These are phyloP conservation scores for Paecilomyces variotii DNA, from an alignment of 2,329 filamentous ascomycete genomes.

Conservation along the genomic window DNA sequence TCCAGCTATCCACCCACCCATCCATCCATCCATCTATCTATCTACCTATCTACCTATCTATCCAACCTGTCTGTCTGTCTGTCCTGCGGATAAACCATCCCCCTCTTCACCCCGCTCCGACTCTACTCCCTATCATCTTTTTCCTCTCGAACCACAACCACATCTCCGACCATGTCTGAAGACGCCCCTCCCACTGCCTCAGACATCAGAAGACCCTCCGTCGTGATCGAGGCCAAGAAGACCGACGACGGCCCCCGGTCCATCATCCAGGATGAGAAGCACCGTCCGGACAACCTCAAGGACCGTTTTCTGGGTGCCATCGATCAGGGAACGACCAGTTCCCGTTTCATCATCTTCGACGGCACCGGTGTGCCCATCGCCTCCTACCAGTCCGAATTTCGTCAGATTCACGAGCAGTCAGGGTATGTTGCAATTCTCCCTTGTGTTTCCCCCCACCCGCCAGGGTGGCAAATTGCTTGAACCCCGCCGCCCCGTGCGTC, in stretches of 20 bases:
- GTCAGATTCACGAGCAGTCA: slow-evolving; percentile 73
- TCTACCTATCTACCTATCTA: too few relatives aligned
- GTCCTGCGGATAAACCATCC: too few relatives aligned
- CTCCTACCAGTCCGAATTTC: slow-evolving; percentile 79
- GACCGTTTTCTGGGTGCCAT: slow-evolving; percentile 69
- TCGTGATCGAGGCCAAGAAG: slow-evolving; percentile 20
- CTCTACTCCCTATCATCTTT: background rate
- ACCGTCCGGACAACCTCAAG: slow-evolving; percentile 24
- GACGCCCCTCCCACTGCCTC: background rate
- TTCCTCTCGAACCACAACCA: background rate
- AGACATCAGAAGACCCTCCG: slow-evolving; percentile 10
- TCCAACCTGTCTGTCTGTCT: too few relatives aligned
- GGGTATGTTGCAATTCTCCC: slow-evolving; percentile 53
- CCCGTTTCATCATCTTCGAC: slow-evolving; percentile 86
- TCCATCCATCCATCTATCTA: too few relatives aligned
- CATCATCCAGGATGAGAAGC: slow-evolving; percentile 25
- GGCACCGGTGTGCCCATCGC: slow-evolving; percentile 68
- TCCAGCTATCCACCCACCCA: too few relatives aligned
- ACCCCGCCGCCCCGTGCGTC: background rate
- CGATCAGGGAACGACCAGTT: slow-evolving; percentile 84
- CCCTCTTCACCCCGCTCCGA: too few relatives aligned
- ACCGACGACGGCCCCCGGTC: slow-evolving; percentile 27
- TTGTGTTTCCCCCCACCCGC: background rate
- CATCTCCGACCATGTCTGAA: background rate
- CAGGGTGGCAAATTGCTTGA: too few relatives aligned